Evolutionary conservation across 208 protist genomes (phyloP), one percentile per base, ranked within the genome.

Genomic region (Leishmania braziliensis): DNA sequence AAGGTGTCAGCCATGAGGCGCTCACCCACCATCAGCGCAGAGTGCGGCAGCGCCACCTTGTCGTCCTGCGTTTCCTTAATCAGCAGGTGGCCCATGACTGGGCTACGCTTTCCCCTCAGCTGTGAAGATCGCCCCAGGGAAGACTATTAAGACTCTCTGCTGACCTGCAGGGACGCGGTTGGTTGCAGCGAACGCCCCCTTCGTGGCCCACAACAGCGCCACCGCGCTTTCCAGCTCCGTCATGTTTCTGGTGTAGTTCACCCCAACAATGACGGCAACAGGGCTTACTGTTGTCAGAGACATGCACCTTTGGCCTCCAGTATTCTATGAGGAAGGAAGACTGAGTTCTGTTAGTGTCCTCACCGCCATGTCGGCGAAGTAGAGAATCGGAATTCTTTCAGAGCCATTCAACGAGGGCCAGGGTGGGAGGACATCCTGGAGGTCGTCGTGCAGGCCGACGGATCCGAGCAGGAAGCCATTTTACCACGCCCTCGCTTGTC

Each of bases 201-300:
- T 33, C 0, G 36, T 77, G 5, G 33, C 3, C 77, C 90, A 86
- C 66, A 94, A 74, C 39, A 84, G 75, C 43, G 93, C 77, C 1
- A 80, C 79, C 12, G 90, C 92, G 20, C 79, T 85, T 10, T 87
- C 87, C 33, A 94, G 71, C 82, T 93, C 89, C 39, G 89, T 75
- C 77, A 91, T 89, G 82, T 89, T 93, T 78, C 92, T 90, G 63
- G 87, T 84, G 20, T 87, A 58, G 82, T 96, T 90, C 39, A 93
- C 70, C 3, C 90, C 90, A 14, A 88, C 89, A 23, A 93, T 89
- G 43, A 96, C 92, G 0, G 92, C 89, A 8, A 85, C 86, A 51
- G 83, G 77, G 51, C 88, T 78, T 18, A 94, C 83, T 10, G 92
- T 88, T 0, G 50, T 9, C 12, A 96, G 83, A 3, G 90, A 91